Percentiles rank a stretch among this genome's conserved stretches.
Evolutionary conservation across 345 rosid genomes (phyloP).

Genomic region (Capsella bursapastoris): DNA sequence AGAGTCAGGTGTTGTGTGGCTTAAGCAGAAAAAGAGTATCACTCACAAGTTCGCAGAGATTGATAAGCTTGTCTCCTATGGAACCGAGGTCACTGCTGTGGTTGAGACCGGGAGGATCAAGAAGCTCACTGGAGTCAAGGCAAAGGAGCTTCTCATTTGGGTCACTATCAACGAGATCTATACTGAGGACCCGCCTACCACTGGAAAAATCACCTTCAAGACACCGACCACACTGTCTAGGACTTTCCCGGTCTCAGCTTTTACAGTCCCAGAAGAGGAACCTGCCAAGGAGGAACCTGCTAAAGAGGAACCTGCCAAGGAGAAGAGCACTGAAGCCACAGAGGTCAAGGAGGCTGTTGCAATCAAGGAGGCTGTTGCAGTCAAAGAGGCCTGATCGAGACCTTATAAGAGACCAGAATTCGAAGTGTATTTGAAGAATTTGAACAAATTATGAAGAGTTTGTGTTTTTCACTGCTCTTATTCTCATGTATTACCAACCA

Average conservation of each 20-base stretch:
- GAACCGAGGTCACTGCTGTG: constrained; percentile 72
- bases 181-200: constrained; percentile 46
- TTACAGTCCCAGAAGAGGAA: constrained; percentile 53
- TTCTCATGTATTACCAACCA: constrained; percentile 39
- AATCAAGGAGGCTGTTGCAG: constrained; percentile 38
- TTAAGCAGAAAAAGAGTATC: constrained; percentile 75
- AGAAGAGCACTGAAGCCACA: constrained; percentile 32
- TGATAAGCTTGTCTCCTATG: constrained; percentile 65
- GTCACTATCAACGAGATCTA: constrained; percentile 63
- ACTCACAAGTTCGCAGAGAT: constrained; percentile 85
- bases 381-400: constrained; percentile 40
- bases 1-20: constrained; percentile 93
- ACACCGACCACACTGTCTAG: constrained; percentile 77
- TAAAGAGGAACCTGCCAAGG: constrained; percentile 37
- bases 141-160: constrained; percentile 90
- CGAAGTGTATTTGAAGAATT: constrained; percentile 13
- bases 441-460: constrained; percentile 17
- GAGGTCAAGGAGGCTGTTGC: constrained; percentile 30
- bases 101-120: constrained; percentile 69
- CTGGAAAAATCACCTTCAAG: constrained; percentile 73
- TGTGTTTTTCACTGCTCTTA: constrained; percentile 30
- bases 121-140: constrained; percentile 96
- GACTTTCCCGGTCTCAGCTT: constrained; percentile 73
- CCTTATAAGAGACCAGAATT: constrained; percentile 15
- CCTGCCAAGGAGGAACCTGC: constrained; percentile 39